Evolutionary conservation across 192 early-diverging fungal genomes (phyloP).

Genomic region (Umbelopsis sp.): DNA sequence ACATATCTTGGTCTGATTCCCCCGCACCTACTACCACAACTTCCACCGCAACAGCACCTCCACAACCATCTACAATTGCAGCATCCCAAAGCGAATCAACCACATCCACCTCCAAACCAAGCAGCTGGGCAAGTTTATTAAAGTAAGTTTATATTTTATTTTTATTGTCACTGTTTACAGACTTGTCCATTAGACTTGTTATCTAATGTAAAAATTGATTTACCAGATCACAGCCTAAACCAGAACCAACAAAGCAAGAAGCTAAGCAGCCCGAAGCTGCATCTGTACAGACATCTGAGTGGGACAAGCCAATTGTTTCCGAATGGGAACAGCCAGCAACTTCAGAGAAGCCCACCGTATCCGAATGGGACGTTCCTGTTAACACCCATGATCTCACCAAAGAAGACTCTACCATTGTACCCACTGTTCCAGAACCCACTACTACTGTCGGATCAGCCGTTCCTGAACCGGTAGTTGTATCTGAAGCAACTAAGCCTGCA

Average conservation of each 20-base stretch:
- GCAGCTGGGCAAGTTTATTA: constrained; percentile 41
- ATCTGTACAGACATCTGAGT: constrained; percentile 21
- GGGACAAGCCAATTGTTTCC: constrained; percentile 3
- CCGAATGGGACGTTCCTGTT: constrained; percentile 23
- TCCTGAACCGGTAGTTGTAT: constrained; percentile 25
- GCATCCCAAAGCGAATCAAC: constrained; percentile 21
- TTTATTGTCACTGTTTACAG: not conserved
- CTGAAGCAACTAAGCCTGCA: constrained; percentile 28
- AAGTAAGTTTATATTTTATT: constrained; percentile 26
- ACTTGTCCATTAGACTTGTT: not conserved
- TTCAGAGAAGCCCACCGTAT: constrained; percentile 5
- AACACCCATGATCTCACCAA: constrained; percentile 20
- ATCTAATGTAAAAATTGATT: not conserved
- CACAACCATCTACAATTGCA: constrained; percentile 5
- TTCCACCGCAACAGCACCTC: constrained; percentile 25
- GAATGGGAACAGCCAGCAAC: constrained; percentile 12
- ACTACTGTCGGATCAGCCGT: constrained; percentile 25
- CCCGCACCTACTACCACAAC: constrained; percentile 21
- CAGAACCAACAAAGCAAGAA: constrained; percentile 46
- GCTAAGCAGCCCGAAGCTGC: constrained; percentile 31
- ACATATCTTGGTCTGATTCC: constrained; percentile 17
- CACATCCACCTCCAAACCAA: constrained; percentile 24
- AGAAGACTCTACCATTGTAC: constrained; percentile 16
- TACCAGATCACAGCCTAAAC: constrained; percentile 40
- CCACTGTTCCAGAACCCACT: constrained; percentile 15